Conservation (phyloP, 2,329 filamentous ascomycete species). For the Diaporthe citrichinensis region DNA sequence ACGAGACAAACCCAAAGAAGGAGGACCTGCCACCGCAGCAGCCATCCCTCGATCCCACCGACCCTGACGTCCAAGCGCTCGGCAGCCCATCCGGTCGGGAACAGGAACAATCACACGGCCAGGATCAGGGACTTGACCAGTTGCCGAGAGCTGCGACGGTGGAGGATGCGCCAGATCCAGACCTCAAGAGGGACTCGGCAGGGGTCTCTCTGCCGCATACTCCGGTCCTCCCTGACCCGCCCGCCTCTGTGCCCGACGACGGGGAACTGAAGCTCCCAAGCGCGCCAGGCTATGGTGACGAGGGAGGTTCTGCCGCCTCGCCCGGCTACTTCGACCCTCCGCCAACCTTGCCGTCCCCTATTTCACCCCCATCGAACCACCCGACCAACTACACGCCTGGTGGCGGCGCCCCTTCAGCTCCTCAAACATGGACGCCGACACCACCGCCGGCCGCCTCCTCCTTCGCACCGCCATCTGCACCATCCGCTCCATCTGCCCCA, state of each 20-base stretch:
- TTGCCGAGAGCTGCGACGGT: conserved; percentile 59
- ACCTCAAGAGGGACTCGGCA: conserved; percentile 51
- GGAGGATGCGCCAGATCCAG: conserved; percentile 67
- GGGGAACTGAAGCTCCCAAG: conserved; percentile 48
- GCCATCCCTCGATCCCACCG: conserved; percentile 69
- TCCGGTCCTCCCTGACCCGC: conserved; percentile 51
- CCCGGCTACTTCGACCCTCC: conserved; percentile 42
- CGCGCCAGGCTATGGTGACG: conserved; percentile 45
- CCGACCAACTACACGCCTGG: conserved; percentile 45
- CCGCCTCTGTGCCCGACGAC: conserved; percentile 44
- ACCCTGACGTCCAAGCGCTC: conserved; percentile 74
- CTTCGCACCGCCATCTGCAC: conserved; percentile 47
- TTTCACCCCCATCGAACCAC: conserved; percentile 50
- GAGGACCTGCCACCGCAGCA: conserved; percentile 65
- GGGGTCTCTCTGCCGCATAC: conserved; percentile 53
- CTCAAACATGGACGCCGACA: conserved; percentile 42
- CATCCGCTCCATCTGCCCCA: conserved; percentile 47
- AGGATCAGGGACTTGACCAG: conserved; percentile 22
- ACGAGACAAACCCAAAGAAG: conserved; percentile 85
- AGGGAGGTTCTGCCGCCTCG: conserved; percentile 33
- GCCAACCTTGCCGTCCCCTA: conserved; percentile 45
- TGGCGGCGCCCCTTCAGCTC: conserved; percentile 46
- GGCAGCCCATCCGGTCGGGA: conserved; percentile 47
- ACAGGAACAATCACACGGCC: conserved; percentile 5
- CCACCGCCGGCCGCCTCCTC: conserved; percentile 52